These are phyloP conservation scores for Trebouxia sp. DNA, from an alignment of 139 green algal species.

Conservation along the genomic window DNA sequence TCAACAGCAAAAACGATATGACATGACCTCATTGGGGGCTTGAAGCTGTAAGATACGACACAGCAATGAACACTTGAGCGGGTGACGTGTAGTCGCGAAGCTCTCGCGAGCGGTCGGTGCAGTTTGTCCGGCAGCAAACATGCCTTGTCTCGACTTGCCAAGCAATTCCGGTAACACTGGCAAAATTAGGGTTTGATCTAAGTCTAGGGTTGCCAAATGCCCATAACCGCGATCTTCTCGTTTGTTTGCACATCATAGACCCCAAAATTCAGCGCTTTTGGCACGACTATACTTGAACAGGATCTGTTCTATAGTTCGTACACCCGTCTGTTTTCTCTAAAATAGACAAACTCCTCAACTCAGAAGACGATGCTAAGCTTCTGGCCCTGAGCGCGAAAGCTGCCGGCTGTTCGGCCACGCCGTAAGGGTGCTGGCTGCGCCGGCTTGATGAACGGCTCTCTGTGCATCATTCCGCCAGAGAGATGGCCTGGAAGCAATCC, in stretches of 20 bases:
- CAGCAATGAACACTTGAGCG: neutral
- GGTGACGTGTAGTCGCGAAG: neutral
- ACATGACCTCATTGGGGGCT: neutral
- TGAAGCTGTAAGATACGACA: neutral
- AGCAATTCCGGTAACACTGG: too few species aligned
- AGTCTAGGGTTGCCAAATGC: neutral
- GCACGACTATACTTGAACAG: slow-evolving; percentile 83
- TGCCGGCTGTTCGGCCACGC: slow-evolving; percentile 33
- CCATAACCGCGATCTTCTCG: too few species aligned
- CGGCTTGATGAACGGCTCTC: slow-evolving; percentile 51
- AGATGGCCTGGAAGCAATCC: slow-evolving; percentile 30
- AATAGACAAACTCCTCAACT: slow-evolving; percentile 69
- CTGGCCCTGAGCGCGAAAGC: slow-evolving; percentile 56
- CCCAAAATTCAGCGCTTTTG: neutral
- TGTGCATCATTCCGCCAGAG: slow-evolving; percentile 32
- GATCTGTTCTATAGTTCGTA: slow-evolving; percentile 86
- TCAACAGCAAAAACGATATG: too few species aligned
- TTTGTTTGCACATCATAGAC: neutral
- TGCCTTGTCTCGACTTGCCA: neutral
- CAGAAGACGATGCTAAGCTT: slow-evolving; percentile 54
- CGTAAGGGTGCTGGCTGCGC: slow-evolving; percentile 25
- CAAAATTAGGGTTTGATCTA: neutral
- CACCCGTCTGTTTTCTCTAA: slow-evolving; percentile 68
- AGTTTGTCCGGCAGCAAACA: neutral
- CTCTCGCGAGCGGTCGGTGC: neutral